Percentiles rank a stretch among this genome's conserved stretches.
phyloP scores from a whole-genome alignment of 1,139 yeast genomes.

The Candida sp. region DNA sequence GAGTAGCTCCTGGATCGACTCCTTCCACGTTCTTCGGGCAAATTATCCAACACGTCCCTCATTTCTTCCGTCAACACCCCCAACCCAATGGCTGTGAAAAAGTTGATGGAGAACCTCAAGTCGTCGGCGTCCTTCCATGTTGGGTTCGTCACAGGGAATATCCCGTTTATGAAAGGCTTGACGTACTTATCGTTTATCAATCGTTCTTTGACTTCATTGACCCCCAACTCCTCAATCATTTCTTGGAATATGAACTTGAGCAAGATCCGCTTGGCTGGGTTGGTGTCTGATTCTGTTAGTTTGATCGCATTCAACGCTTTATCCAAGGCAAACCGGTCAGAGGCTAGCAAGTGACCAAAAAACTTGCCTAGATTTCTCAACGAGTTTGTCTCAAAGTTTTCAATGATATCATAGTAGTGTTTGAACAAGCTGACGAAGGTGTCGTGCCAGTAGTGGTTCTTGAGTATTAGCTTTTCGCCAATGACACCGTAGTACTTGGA shows the following conservation, averaged over 20 bases:
- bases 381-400: constrained; percentile 72
- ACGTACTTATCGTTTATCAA: constrained; percentile 52
- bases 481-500: constrained; percentile 85
- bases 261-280: constrained; percentile 81
- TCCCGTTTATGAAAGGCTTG: constrained; percentile 49
- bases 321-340: constrained; percentile 59
- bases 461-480: constrained; percentile 64
- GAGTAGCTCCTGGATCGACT: constrained; percentile 18
- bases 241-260: constrained; percentile 83
- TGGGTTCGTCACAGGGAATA: constrained; percentile 48
- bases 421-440: constrained; percentile 58
- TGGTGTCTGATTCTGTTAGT: constrained; percentile 75
- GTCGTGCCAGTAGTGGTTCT: constrained; percentile 55
- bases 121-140: constrained; percentile 57
- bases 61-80: constrained; percentile 84
- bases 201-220: constrained; percentile 49
- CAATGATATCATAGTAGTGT: constrained; percentile 60
- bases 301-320: constrained; percentile 58
- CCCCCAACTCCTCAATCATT: constrained; percentile 79
- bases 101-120: constrained; percentile 82
- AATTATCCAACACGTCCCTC: constrained; percentile 56
- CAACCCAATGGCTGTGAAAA: constrained; percentile 90
- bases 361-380: constrained; percentile 82
- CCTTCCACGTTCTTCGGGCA: constrained; percentile 23
- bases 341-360: constrained; percentile 85